Base-by-base conservation (phyloP, 164 flowering plant genomes). In the Nymphaea thermarum region DNA sequence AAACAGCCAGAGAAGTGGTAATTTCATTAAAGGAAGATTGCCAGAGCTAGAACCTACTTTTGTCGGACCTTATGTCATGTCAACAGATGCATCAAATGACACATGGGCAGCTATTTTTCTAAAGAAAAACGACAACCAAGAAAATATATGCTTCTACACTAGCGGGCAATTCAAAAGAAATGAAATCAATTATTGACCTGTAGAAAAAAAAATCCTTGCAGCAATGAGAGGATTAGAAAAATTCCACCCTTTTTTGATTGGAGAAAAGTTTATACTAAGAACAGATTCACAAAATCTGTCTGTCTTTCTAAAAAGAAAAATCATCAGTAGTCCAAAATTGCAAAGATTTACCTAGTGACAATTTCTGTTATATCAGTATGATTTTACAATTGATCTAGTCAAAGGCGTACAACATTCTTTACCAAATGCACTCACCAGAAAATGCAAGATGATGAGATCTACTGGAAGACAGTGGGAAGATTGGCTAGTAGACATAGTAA, bases 341-440 rank as follows among this genome's bases (percentile, higher is more conserved):
- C 69, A 67, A 57, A 67, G 63, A 53, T 18, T 42, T 25, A 10
- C 62, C 3, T 57, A 62, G 44, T 57, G 62, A 44, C 69, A 67
- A 67, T 67, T 14, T 41, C 3, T 53, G 4, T 5, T 57, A 15
- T 41, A 18, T 2, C 36, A 67, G 3, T 67, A 51, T 55, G 5
- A 7, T 0, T 67, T 67, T 16, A 42, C 44, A 12, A 53, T 41
- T 36, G 62, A 36, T 1, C 6, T n/a, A 25, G 15, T 6, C 1
- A n/a, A 10, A 55, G 60, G 60, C 1, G 16, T 16, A 5, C 6
- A 5, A 0, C 0, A 25, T 25, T 25, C 17, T 2, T 15, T 61
- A 5, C 63, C n/a, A 6, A 25, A 61, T 2, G 63, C 63, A 1
- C 15, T 61, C 5, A 61, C 63, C 6, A 61, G 6, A 25, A 2